phyloP scores from a whole-genome alignment of 2,329 filamentous ascomycete species.

The Trichoderma gracile region DNA sequence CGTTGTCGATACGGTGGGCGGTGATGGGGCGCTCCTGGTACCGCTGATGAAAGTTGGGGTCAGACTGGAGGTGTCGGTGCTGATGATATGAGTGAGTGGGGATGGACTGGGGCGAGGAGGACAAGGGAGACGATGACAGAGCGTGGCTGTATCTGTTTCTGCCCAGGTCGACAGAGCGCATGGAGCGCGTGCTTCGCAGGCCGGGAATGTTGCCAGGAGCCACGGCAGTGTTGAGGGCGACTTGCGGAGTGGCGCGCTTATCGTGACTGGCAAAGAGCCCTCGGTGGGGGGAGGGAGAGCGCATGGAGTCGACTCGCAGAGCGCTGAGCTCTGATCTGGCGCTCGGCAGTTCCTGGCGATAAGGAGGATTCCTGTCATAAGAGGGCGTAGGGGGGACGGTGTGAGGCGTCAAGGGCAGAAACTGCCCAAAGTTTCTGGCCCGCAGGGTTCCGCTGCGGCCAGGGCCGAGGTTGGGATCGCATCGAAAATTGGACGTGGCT shows the following conservation, averaged over 20 bases:
- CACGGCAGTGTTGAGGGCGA: slow-evolving; percentile 62
- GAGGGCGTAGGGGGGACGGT: slow-evolving; percentile 43
- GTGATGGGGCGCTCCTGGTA: slow-evolving; percentile 50
- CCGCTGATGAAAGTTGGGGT: slow-evolving; percentile 44
- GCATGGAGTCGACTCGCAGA: slow-evolving; percentile 43
- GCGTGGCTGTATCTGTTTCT: slow-evolving; percentile 35
- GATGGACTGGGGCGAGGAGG: slow-evolving; percentile 42
- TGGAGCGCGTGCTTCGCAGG: slow-evolving; percentile 49
- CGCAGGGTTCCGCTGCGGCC: slow-evolving; percentile 46
- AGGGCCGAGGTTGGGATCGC: slow-evolving; percentile 31
- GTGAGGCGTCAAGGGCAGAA: slow-evolving; percentile 43
- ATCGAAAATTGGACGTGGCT: slow-evolving; percentile 33
- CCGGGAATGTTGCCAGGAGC: slow-evolving; percentile 61
- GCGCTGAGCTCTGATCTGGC: slow-evolving; percentile 44
- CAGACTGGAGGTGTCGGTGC: slow-evolving; percentile 47
- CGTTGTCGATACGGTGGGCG: slow-evolving; percentile 44
- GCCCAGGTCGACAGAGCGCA: slow-evolving; percentile 47
- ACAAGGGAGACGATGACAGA: slow-evolving; percentile 43
- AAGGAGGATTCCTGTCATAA: slow-evolving; percentile 36
- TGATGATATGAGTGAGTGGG: slow-evolving; percentile 34
- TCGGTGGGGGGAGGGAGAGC: slow-evolving; percentile 65
- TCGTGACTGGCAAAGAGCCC: slow-evolving; percentile 60
- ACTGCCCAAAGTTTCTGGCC: slow-evolving; percentile 46
- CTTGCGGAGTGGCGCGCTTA: slow-evolving; percentile 63
- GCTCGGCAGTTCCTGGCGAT: slow-evolving; percentile 46